These are phyloP conservation scores for Metschnikowia lochheadii DNA, from an alignment of 805 yeast genomes.

Conservation along the genomic window DNA sequence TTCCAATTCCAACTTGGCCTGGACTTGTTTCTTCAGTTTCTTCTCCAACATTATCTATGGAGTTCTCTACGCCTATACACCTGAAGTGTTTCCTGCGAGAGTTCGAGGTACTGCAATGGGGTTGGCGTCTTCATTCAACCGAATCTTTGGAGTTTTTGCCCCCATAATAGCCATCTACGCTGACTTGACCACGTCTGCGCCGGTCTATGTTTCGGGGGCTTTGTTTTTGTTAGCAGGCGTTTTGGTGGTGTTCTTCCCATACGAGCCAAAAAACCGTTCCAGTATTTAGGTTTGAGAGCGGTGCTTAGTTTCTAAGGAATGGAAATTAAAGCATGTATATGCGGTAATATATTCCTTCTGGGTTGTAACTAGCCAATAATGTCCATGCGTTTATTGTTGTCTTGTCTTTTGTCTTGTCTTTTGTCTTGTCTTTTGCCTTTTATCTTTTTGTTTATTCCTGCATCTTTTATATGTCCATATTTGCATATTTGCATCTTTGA, in stretches of 20 bases:
- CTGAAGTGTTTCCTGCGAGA: conserved; percentile 53
- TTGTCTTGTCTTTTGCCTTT: too few relatives aligned
- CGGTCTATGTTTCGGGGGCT: conserved; percentile 60
- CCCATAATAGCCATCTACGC: conserved; percentile 55
- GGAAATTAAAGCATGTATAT: too few relatives aligned
- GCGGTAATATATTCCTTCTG: not conserved
- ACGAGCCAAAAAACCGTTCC: conserved; percentile 38
- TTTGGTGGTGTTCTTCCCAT: conserved; percentile 40
- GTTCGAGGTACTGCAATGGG: conserved; percentile 58
- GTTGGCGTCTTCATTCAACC: conserved; percentile 49
- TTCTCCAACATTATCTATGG: conserved; percentile 51
- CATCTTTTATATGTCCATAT: too few relatives aligned
- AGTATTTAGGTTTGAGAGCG: conserved; percentile 13
- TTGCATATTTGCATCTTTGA: too few relatives aligned
- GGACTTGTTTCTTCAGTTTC: conserved; percentile 45
- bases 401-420: too few relatives aligned
- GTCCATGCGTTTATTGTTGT: too few relatives aligned
- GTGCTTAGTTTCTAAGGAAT: too few relatives aligned
- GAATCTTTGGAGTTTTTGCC: conserved; percentile 53
- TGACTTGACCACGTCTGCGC: conserved; percentile 52
- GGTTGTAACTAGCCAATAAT: too few relatives aligned
- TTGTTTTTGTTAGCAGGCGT: conserved; percentile 45
- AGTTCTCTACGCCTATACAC: conserved; percentile 61
- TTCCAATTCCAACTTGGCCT: conserved; percentile 40
- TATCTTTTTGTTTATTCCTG: too few relatives aligned